Evolutionary conservation across 768 basidiomycete species (phyloP).

Genomic region (Boletus pseudopeckii): DNA sequence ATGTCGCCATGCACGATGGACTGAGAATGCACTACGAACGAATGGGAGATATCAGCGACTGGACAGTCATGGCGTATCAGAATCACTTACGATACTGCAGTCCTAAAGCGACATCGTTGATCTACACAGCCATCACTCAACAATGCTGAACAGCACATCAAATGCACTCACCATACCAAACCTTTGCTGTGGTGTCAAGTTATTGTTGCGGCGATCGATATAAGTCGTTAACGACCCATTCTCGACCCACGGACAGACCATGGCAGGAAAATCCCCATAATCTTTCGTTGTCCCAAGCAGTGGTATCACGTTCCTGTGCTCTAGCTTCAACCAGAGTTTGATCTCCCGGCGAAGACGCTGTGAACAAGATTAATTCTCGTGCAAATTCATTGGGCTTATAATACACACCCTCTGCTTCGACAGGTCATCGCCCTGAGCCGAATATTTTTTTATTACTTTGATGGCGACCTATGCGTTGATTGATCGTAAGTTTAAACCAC

Average conservation of each 20-base stretch:
- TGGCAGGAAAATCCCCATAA: slow-evolving; percentile 31
- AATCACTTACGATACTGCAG: slow-evolving; percentile 23
- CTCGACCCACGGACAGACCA: slow-evolving; percentile 35
- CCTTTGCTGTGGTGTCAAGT: slow-evolving; percentile 12
- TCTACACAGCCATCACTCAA: slow-evolving; percentile 5
- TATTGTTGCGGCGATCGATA: slow-evolving; percentile 10
- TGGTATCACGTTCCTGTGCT: slow-evolving; percentile 31
- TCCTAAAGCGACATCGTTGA: slow-evolving; percentile 27
- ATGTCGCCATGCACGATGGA: slow-evolving; percentile 26
- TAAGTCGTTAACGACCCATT: slow-evolving; percentile 27
- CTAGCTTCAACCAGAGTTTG: slow-evolving; percentile 27
- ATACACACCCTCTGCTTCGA: slow-evolving; percentile 15
- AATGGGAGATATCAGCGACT: not conserved
- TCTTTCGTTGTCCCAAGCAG: slow-evolving; percentile 25
- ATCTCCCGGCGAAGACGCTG: slow-evolving; percentile 31
- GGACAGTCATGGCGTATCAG: not conserved
- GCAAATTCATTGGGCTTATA: accelerated
- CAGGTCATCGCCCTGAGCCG: slow-evolving; percentile 7
- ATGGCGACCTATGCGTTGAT: slow-evolving; percentile 17
- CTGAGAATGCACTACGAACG: slow-evolving; percentile 17
- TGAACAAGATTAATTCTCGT: not conserved
- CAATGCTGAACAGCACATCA: not conserved
- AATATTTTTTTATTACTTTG: slow-evolving; percentile 25
- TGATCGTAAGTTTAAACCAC: not conserved
- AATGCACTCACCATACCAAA: slow-evolving; percentile 15